Evolutionary conservation across 805 yeast species (phyloP).

Genomic region (Zygotorulaspora sp.): DNA sequence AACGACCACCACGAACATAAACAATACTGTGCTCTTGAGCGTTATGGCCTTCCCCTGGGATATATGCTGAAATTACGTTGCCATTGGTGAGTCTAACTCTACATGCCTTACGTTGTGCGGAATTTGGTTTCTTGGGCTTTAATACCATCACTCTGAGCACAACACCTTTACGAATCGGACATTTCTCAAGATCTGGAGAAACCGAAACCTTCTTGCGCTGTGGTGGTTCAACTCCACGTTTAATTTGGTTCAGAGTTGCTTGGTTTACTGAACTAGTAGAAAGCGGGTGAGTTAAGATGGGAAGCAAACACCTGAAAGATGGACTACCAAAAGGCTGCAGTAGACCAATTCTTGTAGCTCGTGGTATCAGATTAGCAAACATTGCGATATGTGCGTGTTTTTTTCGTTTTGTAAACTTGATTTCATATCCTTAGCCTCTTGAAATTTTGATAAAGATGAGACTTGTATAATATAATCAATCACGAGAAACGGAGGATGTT

Average conservation of each 20-base stretch:
- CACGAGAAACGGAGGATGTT: too few species aligned
- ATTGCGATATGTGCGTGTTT: too few species aligned
- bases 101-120: conserved; percentile 95
- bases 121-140: conserved; percentile 97
- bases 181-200: conserved; percentile 77
- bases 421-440: too few species aligned
- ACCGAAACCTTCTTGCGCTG: conserved; percentile 44
- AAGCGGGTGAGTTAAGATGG: too few species aligned
- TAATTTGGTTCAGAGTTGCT: conserved; percentile 76
- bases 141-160: conserved; percentile 89
- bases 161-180: conserved; percentile 90
- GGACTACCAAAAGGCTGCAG: too few species aligned
- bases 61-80: conserved; percentile 81
- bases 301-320: too few species aligned
- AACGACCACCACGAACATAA: conserved; percentile 95
- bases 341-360: too few species aligned
- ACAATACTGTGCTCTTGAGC: conserved; percentile 97
- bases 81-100: conserved; percentile 93
- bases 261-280: conserved; percentile 14
- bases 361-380: too few species aligned
- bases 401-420: too few species aligned
- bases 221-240: conserved; percentile 56
- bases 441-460: too few species aligned
- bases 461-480: too few species aligned
- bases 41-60: conserved; percentile 98